phyloP scores from a whole-genome alignment of 805 yeast species.

The Starmerella cellae region DNA sequence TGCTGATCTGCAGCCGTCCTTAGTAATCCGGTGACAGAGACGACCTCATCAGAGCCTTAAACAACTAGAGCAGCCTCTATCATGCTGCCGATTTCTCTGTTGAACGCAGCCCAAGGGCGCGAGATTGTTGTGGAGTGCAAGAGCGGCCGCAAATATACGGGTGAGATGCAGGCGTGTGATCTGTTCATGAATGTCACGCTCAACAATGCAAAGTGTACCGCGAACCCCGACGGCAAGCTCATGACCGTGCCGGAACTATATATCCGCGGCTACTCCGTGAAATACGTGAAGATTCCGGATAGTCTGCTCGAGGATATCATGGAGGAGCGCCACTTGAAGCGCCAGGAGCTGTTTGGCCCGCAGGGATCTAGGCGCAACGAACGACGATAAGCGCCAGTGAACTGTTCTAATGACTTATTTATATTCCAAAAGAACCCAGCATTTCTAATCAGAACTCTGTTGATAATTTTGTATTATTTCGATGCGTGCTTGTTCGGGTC shows the following conservation, averaged over 20 bases:
- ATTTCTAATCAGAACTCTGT: no score
- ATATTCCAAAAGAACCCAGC: no score
- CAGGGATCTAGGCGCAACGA: slow-evolving; percentile 4
- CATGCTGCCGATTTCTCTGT: slow-evolving; percentile 78
- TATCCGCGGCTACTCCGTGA: slow-evolving; percentile 25
- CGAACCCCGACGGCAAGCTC: slow-evolving; percentile 10
- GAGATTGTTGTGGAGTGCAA: slow-evolving; percentile 81
- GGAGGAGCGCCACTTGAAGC: slow-evolving; percentile 28
- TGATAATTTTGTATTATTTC: no score
- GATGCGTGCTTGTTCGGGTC: no score
- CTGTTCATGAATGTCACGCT: slow-evolving; percentile 91
- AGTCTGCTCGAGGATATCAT: slow-evolving; percentile 29
- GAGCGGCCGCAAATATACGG: slow-evolving; percentile 79
- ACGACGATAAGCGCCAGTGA: not conserved
- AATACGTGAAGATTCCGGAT: slow-evolving; percentile 33
- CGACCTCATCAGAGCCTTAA: not conserved
- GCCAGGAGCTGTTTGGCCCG: slow-evolving; percentile 26
- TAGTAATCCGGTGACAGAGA: not conserved
- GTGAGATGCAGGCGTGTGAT: slow-evolving; percentile 74
- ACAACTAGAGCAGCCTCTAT: no score
- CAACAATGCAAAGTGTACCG: slow-evolving; percentile 46
- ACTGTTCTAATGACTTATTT: no score
- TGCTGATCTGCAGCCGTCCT: no score
- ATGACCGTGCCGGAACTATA: slow-evolving; percentile 13
- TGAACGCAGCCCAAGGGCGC: slow-evolving; percentile 83